Conservation (phyloP, 2,329 filamentous ascomycete genomes). For the Stagonosporopsis rhizophila region DNA sequence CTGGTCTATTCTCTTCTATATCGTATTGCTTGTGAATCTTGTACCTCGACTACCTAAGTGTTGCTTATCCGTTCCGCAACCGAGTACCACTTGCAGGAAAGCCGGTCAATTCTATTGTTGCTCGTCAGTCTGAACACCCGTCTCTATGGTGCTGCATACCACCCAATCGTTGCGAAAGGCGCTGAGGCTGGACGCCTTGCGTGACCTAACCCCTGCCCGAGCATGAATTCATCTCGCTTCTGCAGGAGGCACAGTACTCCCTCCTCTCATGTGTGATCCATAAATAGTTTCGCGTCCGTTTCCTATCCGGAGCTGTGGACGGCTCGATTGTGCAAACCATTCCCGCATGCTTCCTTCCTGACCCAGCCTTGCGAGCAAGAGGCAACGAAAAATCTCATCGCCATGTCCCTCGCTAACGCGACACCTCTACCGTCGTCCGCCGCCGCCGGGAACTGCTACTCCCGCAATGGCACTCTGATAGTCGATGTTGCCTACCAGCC, state of each 20-base stretch:
- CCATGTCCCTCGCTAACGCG: not conserved
- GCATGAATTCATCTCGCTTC: slow-evolving; percentile 11
- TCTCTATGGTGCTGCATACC: not conserved
- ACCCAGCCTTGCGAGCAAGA: not conserved
- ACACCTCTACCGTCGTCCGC: not conserved
- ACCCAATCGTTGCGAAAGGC: not conserved
- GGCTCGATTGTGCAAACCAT: not conserved
- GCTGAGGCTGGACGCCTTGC: not conserved
- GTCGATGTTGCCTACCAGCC: slow-evolving; percentile 12
- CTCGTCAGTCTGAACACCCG: not conserved
- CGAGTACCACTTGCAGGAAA: not conserved
- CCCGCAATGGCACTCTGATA: slow-evolving; percentile 18
- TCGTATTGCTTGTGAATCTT: not conserved
- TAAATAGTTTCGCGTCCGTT: not conserved
- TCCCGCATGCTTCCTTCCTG: not conserved
- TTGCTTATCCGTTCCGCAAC: not conserved
- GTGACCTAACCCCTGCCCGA: not conserved
- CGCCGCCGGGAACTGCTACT: slow-evolving; percentile 14
- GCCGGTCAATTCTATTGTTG: not conserved
- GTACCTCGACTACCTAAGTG: not conserved
- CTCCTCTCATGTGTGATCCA: not conserved
- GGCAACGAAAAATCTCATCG: not conserved
- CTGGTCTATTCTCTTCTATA: not conserved
- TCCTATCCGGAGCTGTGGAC: not conserved
- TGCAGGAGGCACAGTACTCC: not conserved